Evolutionary conservation across 257 asterid genomes (phyloP).

Genomic region (Solanum peruvianum): DNA sequence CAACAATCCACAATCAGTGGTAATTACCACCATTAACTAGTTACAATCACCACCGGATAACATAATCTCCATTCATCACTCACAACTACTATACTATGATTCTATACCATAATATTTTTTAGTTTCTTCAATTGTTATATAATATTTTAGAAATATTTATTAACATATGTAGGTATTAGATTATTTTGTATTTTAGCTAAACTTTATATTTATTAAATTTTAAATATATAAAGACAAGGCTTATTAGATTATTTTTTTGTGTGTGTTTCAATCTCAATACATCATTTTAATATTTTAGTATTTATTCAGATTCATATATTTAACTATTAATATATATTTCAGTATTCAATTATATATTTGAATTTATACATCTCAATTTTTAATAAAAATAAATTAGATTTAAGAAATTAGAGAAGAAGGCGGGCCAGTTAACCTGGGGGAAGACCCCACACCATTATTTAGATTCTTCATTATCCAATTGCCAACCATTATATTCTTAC

Average conservation of each 20-base stretch:
- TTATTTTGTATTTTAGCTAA: background rate
- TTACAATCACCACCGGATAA: background rate
- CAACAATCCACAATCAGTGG: background rate
- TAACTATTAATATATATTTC: too few species aligned
- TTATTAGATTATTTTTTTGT: too few species aligned
- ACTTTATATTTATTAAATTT: too few species aligned
- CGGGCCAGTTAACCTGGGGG: slow-evolving; percentile 19
- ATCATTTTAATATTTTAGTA: background rate
- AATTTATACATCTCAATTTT: too few species aligned
- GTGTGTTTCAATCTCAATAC: background rate
- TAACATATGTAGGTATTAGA: background rate
- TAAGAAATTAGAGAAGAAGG: slow-evolving; percentile 13
- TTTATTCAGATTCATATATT: background rate
- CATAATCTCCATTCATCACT: background rate
- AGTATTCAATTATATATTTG: too few species aligned
- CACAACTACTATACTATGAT: background rate
- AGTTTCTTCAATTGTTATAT: background rate
- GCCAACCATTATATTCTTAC: slow-evolving; percentile 1
- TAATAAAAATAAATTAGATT: background rate
- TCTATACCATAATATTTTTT: too few species aligned
- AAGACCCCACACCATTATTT: slow-evolving; percentile 1
- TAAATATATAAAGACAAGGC: too few species aligned
- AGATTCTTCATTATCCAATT: slow-evolving; percentile 5
- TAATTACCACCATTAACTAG: background rate
- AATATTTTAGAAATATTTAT: background rate